These are phyloP conservation scores for Solanum piurae DNA, from an alignment of 257 asterid genomes.

Conservation along the genomic window DNA sequence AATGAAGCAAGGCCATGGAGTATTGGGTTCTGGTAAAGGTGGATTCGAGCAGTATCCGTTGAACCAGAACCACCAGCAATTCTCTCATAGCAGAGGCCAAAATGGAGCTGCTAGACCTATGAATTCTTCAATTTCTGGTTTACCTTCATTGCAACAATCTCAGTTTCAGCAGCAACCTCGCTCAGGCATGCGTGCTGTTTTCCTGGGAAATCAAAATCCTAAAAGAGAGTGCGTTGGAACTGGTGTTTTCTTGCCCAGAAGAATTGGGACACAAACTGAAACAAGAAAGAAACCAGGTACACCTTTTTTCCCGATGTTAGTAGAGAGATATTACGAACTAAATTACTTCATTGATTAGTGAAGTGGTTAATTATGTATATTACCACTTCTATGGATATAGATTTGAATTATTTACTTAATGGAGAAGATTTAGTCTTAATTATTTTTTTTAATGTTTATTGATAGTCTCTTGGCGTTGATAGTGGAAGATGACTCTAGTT, in stretches of 20 bases:
- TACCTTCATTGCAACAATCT: constrained; percentile 33
- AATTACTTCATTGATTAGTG: not conserved
- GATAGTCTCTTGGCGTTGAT: not conserved
- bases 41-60: constrained; percentile 11
- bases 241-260: constrained; percentile 71
- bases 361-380: not conserved
- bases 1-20: constrained; percentile 17
- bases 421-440: not conserved
- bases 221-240: constrained; percentile 64
- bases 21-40: too few species aligned
- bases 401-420: not conserved
- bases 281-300: constrained; percentile 30
- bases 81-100: constrained; percentile 14
- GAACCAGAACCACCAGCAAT: constrained; percentile 11
- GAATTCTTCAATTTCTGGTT: constrained; percentile 17
- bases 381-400: not conserved
- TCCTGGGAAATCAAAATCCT: constrained; percentile 24
- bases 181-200: constrained; percentile 36
- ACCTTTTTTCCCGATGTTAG: too few species aligned
- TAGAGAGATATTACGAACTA: not conserved
- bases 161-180: constrained; percentile 20
- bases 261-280: constrained; percentile 22
- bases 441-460: not conserved
- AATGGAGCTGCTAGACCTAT: constrained; percentile 7
- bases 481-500: not conserved